Evolutionary conservation across 164 flowering plant species (phyloP).

Genomic region (Saururus chinensis): DNA sequence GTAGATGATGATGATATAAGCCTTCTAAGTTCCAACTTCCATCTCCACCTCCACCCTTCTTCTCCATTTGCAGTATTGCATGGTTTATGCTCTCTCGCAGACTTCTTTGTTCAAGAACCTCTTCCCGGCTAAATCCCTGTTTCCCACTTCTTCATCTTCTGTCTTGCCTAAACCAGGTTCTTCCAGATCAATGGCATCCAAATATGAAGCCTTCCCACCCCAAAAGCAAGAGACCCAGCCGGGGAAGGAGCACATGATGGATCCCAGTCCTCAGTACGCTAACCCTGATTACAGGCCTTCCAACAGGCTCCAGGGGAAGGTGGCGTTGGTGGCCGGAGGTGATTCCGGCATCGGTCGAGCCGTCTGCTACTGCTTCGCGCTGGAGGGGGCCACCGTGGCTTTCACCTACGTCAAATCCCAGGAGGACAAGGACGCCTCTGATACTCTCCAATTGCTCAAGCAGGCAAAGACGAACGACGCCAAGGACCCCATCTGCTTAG

Average conservation of each 20-base stretch:
- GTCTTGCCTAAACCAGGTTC: neutral
- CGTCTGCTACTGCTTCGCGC: slow-evolving; percentile 43
- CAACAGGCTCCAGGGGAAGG: slow-evolving; percentile 33
- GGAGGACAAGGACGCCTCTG: slow-evolving; percentile 69
- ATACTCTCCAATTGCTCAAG: slow-evolving; percentile 38
- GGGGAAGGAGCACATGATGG: slow-evolving; percentile 57
- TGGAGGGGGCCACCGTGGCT: slow-evolving; percentile 77
- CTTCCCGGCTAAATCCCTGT: neutral
- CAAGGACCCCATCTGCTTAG: slow-evolving; percentile 43
- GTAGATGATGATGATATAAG: too few species aligned
- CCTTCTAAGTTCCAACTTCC: neutral
- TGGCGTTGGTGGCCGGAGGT: slow-evolving; percentile 68
- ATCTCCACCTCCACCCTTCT: neutral
- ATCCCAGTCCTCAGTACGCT: slow-evolving; percentile 41
- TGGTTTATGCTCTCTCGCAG: neutral
- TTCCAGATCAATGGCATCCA: slow-evolving; percentile 20
- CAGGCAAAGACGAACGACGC: slow-evolving; percentile 38
- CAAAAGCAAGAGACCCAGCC: slow-evolving; percentile 64
- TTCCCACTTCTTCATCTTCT: neutral
- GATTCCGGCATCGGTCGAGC: slow-evolving; percentile 83
- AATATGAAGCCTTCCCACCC: slow-evolving; percentile 37
- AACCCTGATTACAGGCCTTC: slow-evolving; percentile 43
- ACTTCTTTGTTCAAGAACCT: neutral
- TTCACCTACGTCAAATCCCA: slow-evolving; percentile 62
- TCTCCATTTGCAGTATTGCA: neutral